Evolutionary conservation across 164 flowering plant species (phyloP), one percentile per base, ranked within the genome.

Genomic region (Sedum album): DNA sequence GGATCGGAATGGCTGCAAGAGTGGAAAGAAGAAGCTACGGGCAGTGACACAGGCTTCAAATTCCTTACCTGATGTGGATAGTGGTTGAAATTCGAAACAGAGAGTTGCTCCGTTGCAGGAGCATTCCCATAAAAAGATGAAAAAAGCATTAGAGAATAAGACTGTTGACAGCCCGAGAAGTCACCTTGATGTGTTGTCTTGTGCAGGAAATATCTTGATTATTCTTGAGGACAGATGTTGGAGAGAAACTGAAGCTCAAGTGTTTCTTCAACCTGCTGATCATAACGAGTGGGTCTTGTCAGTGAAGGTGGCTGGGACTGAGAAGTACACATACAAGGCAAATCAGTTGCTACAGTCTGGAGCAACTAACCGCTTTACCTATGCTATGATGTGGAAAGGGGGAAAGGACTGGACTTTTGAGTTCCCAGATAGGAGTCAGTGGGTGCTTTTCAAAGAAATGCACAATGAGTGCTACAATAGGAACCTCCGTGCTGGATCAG

Each of bases 361-460:
- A 55, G 75, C 92, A 46, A 84, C 94, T 60, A 95, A 95, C 66
- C 93, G 97, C 36, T 88, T 72, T 67, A 88, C 96, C 17, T 96
- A 92, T 90, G 93, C 91, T 36, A 88, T 90, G 90, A 88, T 92
- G 93, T 95, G 99, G 99, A 87, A 82, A 81, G 99, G 97, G 67
- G 99, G 93, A 67, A 95, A 92, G 74, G 97, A 95, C 66, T 95
- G 99, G 99, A 82, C 64, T 31, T 78, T 95, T 80, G 99, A 95
- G 72, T 95, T 95, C 72, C 80, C 88, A 9, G 91, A 95, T 72
- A 78, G 97, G 79, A 81, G 82, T 74, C 97, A 92, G 74, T 95
- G 97, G 97, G 66, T 72, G 36, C 79, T 85, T 70, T 95, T 95
- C 77, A 95, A 85, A 82, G 97, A 90, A 82, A 82, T 95, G 94